Base-by-base conservation (phyloP, 106 monocot species). In the Platanthera zijinensis region DNA sequence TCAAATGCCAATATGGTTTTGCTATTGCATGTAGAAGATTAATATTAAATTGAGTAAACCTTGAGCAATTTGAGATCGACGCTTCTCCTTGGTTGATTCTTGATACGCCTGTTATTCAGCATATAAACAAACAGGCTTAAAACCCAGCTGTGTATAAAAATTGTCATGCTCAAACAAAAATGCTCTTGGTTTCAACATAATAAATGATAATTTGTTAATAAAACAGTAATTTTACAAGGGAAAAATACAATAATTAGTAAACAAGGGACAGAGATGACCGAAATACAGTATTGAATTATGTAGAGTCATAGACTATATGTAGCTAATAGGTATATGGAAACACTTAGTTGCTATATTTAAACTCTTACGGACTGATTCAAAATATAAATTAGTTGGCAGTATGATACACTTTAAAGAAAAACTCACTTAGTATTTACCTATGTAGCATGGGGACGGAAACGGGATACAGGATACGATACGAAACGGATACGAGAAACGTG, bases 31-130 rank as follows among this genome's bases (percentile, higher is more conserved):
- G 25, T 12, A 66, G 32, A 12, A 66, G 32, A 32, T 39, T 39
- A 66, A 12, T 39, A 66, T 66, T 25, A 32, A 11, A 70, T 17
- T 46, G 10, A 77, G 22, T 67, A 66, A 78, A 96, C 97, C 97
- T 99, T 99, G 97, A 79, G 97, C 89, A 74, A 99, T 99, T 84
- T 88, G 87, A 75, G 91, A 69, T 73, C 97, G 97, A 2, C 97
- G 85, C 79, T 92, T 99, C 77, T 99, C 97, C 86, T 99, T 99
- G 11, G 89, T 90, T 69, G 91, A 82, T 30, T 99, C 97, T 90
- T 94, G 97, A 79, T 99, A 99, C 46, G 88, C 97, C 97, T 99
- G 80, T 78, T 48, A 78, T 19, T 39, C 21, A 61, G 62, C 10
- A 77, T 49, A 25, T 68, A 17, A 81, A 30, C 22, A 48, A 75